Base-by-base conservation (phyloP, 1,284 basidiomycete genomes). In the Apiotrichum akiyoshidainum region DNA sequence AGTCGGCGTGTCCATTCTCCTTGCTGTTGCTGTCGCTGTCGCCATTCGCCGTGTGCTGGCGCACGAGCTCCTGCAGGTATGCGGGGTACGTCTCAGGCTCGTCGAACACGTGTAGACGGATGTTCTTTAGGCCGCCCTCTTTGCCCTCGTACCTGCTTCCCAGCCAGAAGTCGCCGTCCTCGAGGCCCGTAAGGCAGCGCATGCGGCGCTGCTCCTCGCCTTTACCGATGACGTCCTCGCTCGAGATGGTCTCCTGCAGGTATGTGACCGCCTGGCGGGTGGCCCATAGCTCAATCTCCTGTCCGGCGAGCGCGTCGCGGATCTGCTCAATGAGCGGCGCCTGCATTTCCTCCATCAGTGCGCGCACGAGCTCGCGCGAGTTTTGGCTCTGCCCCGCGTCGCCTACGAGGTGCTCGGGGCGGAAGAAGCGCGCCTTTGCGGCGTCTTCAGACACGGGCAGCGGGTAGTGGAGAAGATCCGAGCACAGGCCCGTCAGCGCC, bases 401-500 rank as follows among this genome's bases (percentile, higher is more conserved):
- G 21, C 59, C 21, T n/a, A 69, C 39, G 8, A 64, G 40, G 6
- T 61, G 56, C 0, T 31, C 41, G 2, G 74, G 73, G 44, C 74
- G 86, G 82, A 41, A 80, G 68, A 88, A 92, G 11, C 88, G 82
- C 21, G 71, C 68, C 16, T 83, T 79, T 0, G 88, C 88, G 46
- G 64, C 72, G 3, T 82, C 82, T 0, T 80, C 67, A 1, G 81
- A 81, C 0, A 57, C 46, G 0, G 90, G 89, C 0, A 91, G 78
- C 0, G 83, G 80, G 1, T 87, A 80, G 71, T 92, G 90, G 0
- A 89, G 85, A 44, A 90, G 83, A 65, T 92, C 90, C 6, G 88
- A 90, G 37, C 89, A 84, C 31, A 93, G 81, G 0, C 89, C 90
- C 61, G 92, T 87, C 52, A 92, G 82, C 0, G 87, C 81, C 0